Conservation (phyloP, 1,284 basidiomycete genomes). For the Austroboletus niveus region DNA sequence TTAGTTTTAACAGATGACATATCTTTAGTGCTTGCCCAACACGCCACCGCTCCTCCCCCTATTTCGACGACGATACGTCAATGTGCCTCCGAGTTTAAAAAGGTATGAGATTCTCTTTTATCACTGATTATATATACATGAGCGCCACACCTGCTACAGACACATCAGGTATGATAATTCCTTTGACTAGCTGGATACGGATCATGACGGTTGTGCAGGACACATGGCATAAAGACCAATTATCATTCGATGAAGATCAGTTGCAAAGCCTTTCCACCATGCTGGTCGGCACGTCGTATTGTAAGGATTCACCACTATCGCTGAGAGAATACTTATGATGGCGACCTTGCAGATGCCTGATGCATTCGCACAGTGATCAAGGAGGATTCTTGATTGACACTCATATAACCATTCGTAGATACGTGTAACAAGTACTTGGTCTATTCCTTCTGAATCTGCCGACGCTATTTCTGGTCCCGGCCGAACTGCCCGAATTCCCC, state of each 20-base stretch:
- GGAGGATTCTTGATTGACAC: neutral
- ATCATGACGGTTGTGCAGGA: slow-evolving; percentile 48
- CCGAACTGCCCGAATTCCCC: neutral
- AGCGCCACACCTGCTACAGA: slow-evolving; percentile 39
- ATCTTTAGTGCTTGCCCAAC: slow-evolving; percentile 64
- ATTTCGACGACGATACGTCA: slow-evolving; percentile 89
- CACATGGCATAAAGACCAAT: slow-evolving; percentile 91
- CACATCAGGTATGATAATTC: slow-evolving; percentile 56
- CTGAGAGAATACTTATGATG: slow-evolving; percentile 10
- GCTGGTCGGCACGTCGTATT: slow-evolving; percentile 89
- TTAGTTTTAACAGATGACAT: slow-evolving; percentile 15
- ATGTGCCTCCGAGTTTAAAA: slow-evolving; percentile 87
- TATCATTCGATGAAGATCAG: slow-evolving; percentile 89
- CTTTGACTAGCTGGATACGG: slow-evolving; percentile 16
- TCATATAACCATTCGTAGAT: slow-evolving; percentile 2
- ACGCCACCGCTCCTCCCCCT: slow-evolving; percentile 89
- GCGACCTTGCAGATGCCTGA: slow-evolving; percentile 21
- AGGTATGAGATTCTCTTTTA: slow-evolving; percentile 45
- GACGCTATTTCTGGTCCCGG: neutral
- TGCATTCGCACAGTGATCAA: slow-evolving; percentile 3
- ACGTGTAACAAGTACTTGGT: slow-evolving; percentile 2
- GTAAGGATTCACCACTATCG: slow-evolving; percentile 43
- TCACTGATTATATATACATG: slow-evolving; percentile 12
- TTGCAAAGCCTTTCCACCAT: slow-evolving; percentile 84
- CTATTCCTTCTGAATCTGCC: neutral